Evolutionary conservation across 208 protist species (phyloP), one percentile per base, ranked within the genome.

Genomic region (Leishmania amazonensis): DNA sequence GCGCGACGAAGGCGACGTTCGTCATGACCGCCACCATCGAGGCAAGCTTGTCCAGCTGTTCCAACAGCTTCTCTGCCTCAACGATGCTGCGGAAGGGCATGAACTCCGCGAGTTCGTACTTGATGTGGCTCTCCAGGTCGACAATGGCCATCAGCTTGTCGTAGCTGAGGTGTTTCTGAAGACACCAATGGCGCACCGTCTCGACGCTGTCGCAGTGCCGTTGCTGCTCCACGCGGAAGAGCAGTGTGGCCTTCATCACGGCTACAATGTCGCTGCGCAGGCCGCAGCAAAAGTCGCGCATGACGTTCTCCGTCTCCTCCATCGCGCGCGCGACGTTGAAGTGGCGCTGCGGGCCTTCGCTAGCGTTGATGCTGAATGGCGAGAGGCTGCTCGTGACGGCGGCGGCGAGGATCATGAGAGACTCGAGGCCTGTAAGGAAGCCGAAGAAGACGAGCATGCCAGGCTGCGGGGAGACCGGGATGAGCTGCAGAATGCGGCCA

Each of bases 251-350:
- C 83, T 90, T 90, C 85, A 93, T 89, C 0, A 88, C 84, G 42
- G 91, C 79, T 5, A 96, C 78, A 28, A 92, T 87, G 82, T 96
- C 93, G 76, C 91, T 94, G 35, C 84, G 87, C 53, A 90, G 80
- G 31, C 88, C 91, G 31, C 91, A 90, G 80, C 87, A 92, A 73
- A 90, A 86, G 40, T 83, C 79, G 47, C 85, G 81, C 90, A 96
- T 96, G 40, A 88, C 86, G 79, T 95, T 94, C 84, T 96, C 91
- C 73, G 91, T 94, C 76, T 90, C 91, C 84, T 95, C 93, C 93
- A 76, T 76, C 6, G 72, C 72, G 5, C 72, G 72, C 49, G 49
- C 72, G 51, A 76, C 51, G 72, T 76, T 90, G 67, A 89, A 95
- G 81, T 81, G 74, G 45, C 75, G 74, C 78, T 80, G 79, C 28